A percentile compares a stretch with the other conserved stretches of the same genome.
Evolutionary conservation across 805 yeast species (phyloP).

Genomic region (Kodamaea nitidulidarum): DNA sequence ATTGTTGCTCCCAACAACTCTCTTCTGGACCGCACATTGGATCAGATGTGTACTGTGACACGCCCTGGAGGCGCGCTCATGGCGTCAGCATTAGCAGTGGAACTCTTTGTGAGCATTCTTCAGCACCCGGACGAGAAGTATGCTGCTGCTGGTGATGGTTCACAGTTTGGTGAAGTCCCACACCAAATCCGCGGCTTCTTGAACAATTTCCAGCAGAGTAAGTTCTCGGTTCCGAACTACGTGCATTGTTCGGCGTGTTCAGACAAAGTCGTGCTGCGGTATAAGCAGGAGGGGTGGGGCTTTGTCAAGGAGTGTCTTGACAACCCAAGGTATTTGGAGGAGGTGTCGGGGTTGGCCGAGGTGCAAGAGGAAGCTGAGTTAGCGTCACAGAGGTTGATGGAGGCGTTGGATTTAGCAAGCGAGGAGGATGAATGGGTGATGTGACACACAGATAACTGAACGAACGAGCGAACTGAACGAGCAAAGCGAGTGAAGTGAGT

Average conservation of each 20-base stretch:
- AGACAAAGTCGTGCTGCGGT: conserved; percentile 48
- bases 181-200: conserved; percentile 92
- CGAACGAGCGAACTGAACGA: no score
- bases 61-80: conserved; percentile 91
- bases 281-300: conserved; percentile 62
- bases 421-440: conserved; percentile 21
- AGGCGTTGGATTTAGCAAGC: conserved; percentile 35
- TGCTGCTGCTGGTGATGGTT: conserved; percentile 37
- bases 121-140: conserved; percentile 57
- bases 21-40: conserved; percentile 80
- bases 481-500: no score
- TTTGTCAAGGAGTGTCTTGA: conserved; percentile 71
- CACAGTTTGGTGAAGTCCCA: conserved; percentile 63
- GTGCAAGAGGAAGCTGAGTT: conserved; percentile 70
- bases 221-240: conserved; percentile 69
- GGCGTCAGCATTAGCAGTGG: conserved; percentile 86
- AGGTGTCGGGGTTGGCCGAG: conserved; percentile 70
- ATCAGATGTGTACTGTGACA: conserved; percentile 98
- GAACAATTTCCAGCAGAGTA: conserved; percentile 57
- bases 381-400: conserved; percentile 30
- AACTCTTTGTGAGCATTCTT: conserved; percentile 65
- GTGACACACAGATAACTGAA: no score
- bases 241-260: conserved; percentile 87
- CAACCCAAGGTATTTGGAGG: conserved; percentile 65
- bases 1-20: conserved; percentile 92